Base-by-base conservation (phyloP, 2,329 filamentous ascomycete genomes). In the Fusarium tanahbumbuense region DNA sequence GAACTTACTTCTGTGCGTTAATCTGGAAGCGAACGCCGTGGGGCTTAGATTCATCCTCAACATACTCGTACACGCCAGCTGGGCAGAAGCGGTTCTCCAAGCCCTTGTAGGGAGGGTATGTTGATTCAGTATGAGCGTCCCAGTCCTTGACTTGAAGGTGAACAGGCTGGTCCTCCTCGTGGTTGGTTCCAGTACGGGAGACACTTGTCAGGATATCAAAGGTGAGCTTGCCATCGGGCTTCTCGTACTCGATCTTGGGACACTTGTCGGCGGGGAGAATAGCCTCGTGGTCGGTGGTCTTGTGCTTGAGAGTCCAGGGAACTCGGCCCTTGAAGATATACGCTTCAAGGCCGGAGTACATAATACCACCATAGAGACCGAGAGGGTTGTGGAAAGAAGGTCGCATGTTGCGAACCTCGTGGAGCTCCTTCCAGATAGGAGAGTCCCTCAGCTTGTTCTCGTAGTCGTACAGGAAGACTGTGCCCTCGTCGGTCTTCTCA, bases 161-260 rank as follows among this genome's bases (percentile, higher is more conserved):
- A 53, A 97, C 94, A 0, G 96, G 96, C 82, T 99, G 94, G 80
- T 99, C 96, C 82, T 99, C 96, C 81, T 98, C 96, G 81, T 99
- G 96, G 82, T 98, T 98, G 32, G 96, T 99, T 41, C 96, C 96
- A 8, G 96, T 98, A 60, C 96, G 90, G 72, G 92, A 97, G 16
- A 99, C 96, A 76, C 92, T 97, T 3, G 96, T 99, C 78, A 99
- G 82, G 72, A 99, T 97, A 79, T 99, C 96, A 78, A 99, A 99
- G 70, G 90, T 93, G 79, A 99, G 91, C 83, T 97, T 92, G 73
- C 94, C 94, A 78, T 99, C 96, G 2, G 96, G 96, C 84, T 98
- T 99, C 57, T 93, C 92, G 77, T 99, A 99, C 78, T 97, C 93
- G 76, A 99, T 98, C 84, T 96, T 97, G 73, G 87, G 82, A 82